Base-by-base conservation (phyloP, 371 early-diverging fungal species). In the Mucor indicus region DNA sequence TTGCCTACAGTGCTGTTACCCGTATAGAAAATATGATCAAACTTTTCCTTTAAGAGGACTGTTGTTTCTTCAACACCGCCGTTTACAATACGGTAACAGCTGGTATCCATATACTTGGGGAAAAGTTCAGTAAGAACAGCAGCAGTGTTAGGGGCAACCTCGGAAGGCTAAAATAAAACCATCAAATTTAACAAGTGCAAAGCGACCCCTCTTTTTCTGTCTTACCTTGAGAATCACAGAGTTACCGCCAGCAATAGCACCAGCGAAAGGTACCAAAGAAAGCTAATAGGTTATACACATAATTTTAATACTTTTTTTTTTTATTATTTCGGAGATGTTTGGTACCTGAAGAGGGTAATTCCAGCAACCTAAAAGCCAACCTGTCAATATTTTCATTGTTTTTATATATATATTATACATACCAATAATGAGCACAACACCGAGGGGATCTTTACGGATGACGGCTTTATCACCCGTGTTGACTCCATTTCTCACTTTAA, bases 211-310 rank as follows among this genome's bases (percentile, higher is more conserved):
- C 19, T 15, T 24, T 32, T 44, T 13, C 3, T 6, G 15, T 4
- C 29, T 36, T 58, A 65, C 72, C 55, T 94, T 95, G 36, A 93
- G 30, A 16, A 91, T 69, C 25, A 70, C 90, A 2, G 84, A 75
- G 68, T 90, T 89, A 49, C 95, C 95, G 25, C 86, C 92, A n/a
- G 92, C 93, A 57, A 95, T 76, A n/a, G 94, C 93, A 24, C 90
- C 88, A 17, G 80, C 75, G 38, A 55, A 44, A 36, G 52, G 55
- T 40, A 55, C 36, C 16, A 59, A 46, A 22, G 38, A 42, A 38
- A 55, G 42, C 44, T 38, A 30, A 7, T 41, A 22, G 15, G 24
- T 24, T 31, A 12, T 16, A 22, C 11, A 27, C 11, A 11, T 27
- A 27, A 27, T 27, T 27, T 7, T 27, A 27, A 27, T 27, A 5